Evolutionary conservation across 75 land plant species (phyloP), one percentile per base, ranked within the genome.

Genomic region (Cunninghamia lanceolata): DNA sequence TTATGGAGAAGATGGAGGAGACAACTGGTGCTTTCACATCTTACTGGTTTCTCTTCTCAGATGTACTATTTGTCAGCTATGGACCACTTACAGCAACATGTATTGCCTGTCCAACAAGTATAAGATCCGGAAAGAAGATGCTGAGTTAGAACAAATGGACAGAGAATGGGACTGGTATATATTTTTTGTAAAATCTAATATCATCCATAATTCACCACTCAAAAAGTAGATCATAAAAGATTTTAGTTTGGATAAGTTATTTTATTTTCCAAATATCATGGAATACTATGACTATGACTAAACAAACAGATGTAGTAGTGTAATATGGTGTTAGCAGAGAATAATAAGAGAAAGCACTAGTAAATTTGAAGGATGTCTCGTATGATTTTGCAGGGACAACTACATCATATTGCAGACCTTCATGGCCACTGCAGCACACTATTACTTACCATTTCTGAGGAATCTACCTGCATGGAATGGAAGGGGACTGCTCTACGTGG

Each of bases 91-190:
- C 85, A 43, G 70, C 66, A 88, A 89, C 82, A 86, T 93, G 87
- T 87, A 90, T 82, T 90, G 89, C 88, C 84, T 94, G 8, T 89
- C 88, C 38, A 83, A 88, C 0, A 90, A 86, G 15, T 86, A 90
- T 25, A 83, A 86, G 46, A 89, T 95, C 14, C 19, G 59, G 40
- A 85, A 86, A 84, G 56, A 83, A 34, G 96, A 90, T 1, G 66
- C 86, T 1, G 92, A 91, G 74, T 95, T 90, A 85, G 89, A 95
- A 35, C 96, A 95, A 86, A 88, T 95, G 35, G 95, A 93, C 77
- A 81, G 76, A 47, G 96, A 95, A 92, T 92, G 92, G 92, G 83
- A 95, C 80, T 95, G 95, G 96, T 95, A 92, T 28, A 16, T 63
- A 50, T 4, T 17, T 21, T 38, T 84, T 59, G 34, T 45, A 15